phyloP scores from a whole-genome alignment of 2,329 filamentous ascomycete genomes.

The Leptographium radiaticola region DNA sequence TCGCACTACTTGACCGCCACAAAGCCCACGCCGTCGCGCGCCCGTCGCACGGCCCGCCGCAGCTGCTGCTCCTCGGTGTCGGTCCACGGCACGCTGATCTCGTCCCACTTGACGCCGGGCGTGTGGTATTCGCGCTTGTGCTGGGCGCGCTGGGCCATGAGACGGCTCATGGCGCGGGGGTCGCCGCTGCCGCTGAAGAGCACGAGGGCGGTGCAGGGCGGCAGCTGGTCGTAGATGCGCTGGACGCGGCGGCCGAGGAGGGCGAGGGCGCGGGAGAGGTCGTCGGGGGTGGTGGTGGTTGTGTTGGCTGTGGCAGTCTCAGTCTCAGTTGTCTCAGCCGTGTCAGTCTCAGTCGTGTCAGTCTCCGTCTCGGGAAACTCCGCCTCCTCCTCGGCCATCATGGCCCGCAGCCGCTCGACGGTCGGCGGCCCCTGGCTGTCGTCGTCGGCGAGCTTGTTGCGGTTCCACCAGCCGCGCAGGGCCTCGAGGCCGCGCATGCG shows the following conservation, averaged over 20 bases:
- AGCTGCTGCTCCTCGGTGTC: slow-evolving; percentile 52
- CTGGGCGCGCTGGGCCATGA: slow-evolving; percentile 46
- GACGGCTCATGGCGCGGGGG: slow-evolving; percentile 49
- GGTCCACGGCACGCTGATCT: slow-evolving; percentile 55
- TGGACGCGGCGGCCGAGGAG: slow-evolving; percentile 35
- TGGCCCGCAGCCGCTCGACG: slow-evolving; percentile 10
- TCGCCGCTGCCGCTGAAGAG: slow-evolving; percentile 55
- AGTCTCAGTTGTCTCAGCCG: not conserved
- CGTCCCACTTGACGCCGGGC: slow-evolving; percentile 51
- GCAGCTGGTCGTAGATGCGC: slow-evolving; percentile 43
- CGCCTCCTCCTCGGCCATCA: slow-evolving; percentile 6
- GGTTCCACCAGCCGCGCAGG: slow-evolving; percentile 55
- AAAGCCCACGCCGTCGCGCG: slow-evolving; percentile 51
- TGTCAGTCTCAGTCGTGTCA: not conserved
- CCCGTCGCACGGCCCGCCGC: slow-evolving; percentile 39
- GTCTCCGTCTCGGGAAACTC: not conserved
- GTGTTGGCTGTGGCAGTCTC: not conserved
- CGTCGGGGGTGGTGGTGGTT: not conserved
- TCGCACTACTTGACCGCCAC: slow-evolving; percentile 44
- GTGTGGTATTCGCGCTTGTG: slow-evolving; percentile 53
- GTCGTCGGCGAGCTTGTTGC: slow-evolving; percentile 27
- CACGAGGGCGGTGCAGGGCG: slow-evolving; percentile 52
- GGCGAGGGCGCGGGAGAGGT: slow-evolving; percentile 33
- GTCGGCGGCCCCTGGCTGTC: slow-evolving; percentile 22
- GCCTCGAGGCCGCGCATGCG: slow-evolving; percentile 54